Evolutionary conservation across 2,329 filamentous ascomycete species (phyloP), one percentile per base, ranked within the genome.

Genomic region (Penicillium janthinellum): DNA sequence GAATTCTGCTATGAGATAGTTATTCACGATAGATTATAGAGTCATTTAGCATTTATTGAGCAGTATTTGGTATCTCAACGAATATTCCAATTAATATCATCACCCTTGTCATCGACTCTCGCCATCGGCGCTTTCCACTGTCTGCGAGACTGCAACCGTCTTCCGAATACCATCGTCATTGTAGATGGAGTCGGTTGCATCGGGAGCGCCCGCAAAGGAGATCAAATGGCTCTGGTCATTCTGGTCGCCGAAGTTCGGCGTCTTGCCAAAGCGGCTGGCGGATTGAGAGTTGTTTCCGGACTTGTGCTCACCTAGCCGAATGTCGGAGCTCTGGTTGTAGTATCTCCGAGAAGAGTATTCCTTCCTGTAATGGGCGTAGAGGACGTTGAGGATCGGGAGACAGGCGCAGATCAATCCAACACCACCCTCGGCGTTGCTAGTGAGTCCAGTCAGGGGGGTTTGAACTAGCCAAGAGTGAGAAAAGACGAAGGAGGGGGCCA

Each of bases 321-420:
- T 45, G 5, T 66, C 63, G 1, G 71, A 71, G 42, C 60, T 63
- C 8, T 70, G 65, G 45, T 67, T 57, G 56, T 73, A 70, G 63
- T 73, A 74, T 25, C 59, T 63, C 45, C 71, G 65, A 3, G 71
- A 70, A n/a, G 65, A 64, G 65, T 71, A 70, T 25, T 68, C 60
- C 54, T 63, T 68, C 55, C 62, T 63, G 39, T 71, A 60, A 45
- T 71, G 65, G 47, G 57, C 57, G 41, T 73, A 52, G 17, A 74
- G 55, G 58, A 73, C 67, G 57, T 73, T 76, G 11, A 76, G 52
- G 1, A 70, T 67, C 1, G 74, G 74, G 5, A 77, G 70, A 64
- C 74, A 77, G 22, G 74, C 73, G 57, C 74, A 77, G 57, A 77
- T 76, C 28, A 77, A 57, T 5, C 73, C 74, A 44, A 77, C 61